Base-by-base conservation (phyloP, 805 yeast species). In the Candida chauliodis region DNA sequence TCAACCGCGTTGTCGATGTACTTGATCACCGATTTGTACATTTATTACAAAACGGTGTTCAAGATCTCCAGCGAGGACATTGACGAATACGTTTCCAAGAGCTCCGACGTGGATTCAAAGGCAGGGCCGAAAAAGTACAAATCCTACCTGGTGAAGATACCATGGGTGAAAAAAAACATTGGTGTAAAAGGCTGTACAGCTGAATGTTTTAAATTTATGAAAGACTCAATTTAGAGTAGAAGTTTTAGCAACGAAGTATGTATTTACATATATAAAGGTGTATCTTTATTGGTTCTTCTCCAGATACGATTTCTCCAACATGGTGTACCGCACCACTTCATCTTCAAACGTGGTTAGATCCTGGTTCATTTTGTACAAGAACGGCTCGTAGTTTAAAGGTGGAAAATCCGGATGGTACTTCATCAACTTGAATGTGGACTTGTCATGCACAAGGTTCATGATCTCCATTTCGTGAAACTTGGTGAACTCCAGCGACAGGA, bases 351-450 rank as follows among this genome's bases (percentile, higher is more conserved):
- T 38, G 29, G 47, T 36, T 41, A 45, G 48, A 21, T 55, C 50
- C 20, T 47, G 43, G 17, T 39, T 48, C n/a, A 58, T 38, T 24
- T 42, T 47, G 38, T 47, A 49, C 41, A 58, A 45, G 37, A 50
- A 60, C 30, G 56, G 55, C 40, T 61, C 68, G 21, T 53, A 52
- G 42, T 54, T 50, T 38, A 59, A 51, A 1, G 70, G 71, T 22
- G 44, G 39, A 42, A 62, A 63, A 35, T 53, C 58, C 1, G 57
- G 59, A 17, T 31, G 52, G 31, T 15, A 42, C 31, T 39, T 37
- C 21, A 47, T 40, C 25, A 50, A 21, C 25, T 30, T 37, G 21
- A 45, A 39, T 9, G 53, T 45, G 3, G 47, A 36, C 35, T 47
- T 47, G 4, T 43, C 51, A 29, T 45, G 48, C 22, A 54, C 20